These are phyloP conservation scores for Trichoderma aggressivum DNA, from an alignment of 2,329 filamentous ascomycete genomes.

Conservation along the genomic window DNA sequence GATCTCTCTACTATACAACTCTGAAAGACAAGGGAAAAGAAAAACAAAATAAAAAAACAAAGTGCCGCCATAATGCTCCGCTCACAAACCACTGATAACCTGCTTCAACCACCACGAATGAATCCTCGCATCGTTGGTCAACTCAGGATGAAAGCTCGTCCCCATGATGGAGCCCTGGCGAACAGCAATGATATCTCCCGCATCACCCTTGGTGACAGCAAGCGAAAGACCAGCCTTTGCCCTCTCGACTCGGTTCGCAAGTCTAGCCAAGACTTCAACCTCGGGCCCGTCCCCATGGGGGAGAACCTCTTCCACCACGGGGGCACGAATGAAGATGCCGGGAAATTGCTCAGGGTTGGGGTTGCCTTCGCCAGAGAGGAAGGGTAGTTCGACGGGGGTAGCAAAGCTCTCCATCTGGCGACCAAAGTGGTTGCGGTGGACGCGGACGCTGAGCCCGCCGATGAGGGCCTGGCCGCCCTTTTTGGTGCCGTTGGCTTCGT, in stretches of 20 bases:
- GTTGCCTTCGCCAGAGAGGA: slow-evolving; percentile 47
- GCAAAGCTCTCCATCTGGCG: slow-evolving; percentile 91
- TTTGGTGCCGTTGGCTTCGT: slow-evolving; percentile 84
- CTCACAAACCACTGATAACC: slow-evolving; percentile 36
- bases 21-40: background rate
- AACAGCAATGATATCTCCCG: slow-evolving; percentile 81
- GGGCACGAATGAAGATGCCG: slow-evolving; percentile 90
- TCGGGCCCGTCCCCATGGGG: slow-evolving; percentile 21
- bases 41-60: background rate
- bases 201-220: slow-evolving; percentile 39
- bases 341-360: slow-evolving; percentile 52
- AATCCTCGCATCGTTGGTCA: slow-evolving; percentile 83
- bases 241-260: slow-evolving; percentile 29
- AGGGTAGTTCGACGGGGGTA: slow-evolving; percentile 67
- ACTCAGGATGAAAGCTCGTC: slow-evolving; percentile 92
- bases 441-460: slow-evolving; percentile 83
- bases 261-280: slow-evolving; percentile 36
- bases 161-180: slow-evolving; percentile 88
- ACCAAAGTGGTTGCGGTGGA: slow-evolving; percentile 93
- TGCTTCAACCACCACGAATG: slow-evolving; percentile 90
- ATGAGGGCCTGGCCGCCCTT: slow-evolving; percentile 90
- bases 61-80: background rate
- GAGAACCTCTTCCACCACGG: slow-evolving; percentile 82
- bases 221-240: slow-evolving; percentile 37
- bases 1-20: background rate